A percentile compares a stretch with the other conserved stretches of the same genome.
Conservation (phyloP, 139 green algal genomes). For the Chlorella sp. region DNA sequence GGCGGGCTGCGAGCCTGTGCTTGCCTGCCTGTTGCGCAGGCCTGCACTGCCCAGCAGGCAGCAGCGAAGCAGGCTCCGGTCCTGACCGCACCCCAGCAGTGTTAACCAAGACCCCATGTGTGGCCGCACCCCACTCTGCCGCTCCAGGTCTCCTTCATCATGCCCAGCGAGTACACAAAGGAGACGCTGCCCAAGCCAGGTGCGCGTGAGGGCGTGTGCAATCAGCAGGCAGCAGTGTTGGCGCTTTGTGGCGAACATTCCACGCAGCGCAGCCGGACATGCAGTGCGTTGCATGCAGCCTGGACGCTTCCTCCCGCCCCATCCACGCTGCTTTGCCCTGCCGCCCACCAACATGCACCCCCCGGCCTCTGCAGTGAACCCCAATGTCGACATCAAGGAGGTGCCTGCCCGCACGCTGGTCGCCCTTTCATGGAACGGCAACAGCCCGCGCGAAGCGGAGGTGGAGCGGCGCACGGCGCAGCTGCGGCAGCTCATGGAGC, state of each 20-base stretch:
- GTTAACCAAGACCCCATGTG: too few relatives aligned
- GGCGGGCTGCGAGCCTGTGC: too few relatives aligned
- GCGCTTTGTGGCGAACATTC: too few relatives aligned
- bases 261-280: too few relatives aligned
- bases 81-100: too few relatives aligned
- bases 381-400: constrained; percentile 54
- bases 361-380: constrained; percentile 43
- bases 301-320: too few relatives aligned
- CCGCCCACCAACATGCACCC: background rate
- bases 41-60: too few relatives aligned
- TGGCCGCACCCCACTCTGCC: background rate
- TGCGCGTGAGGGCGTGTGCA: too few relatives aligned
- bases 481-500: constrained; percentile 37
- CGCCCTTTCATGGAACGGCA: constrained; percentile 58
- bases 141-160: constrained; percentile 65
- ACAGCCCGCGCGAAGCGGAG: constrained; percentile 31
- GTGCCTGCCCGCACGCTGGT: constrained; percentile 57
- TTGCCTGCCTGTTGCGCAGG: too few relatives aligned
- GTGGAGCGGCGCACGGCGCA: constrained; percentile 42
- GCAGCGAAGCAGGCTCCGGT: too few relatives aligned
- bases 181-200: constrained; percentile 65
- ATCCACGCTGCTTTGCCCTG: background rate
- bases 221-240: too few relatives aligned
- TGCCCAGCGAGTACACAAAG: constrained; percentile 70
- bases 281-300: too few relatives aligned